Evolutionary conservation across 495 filamentous ascomycete species (phyloP).

Genomic region (Chaetomium fimeti): DNA sequence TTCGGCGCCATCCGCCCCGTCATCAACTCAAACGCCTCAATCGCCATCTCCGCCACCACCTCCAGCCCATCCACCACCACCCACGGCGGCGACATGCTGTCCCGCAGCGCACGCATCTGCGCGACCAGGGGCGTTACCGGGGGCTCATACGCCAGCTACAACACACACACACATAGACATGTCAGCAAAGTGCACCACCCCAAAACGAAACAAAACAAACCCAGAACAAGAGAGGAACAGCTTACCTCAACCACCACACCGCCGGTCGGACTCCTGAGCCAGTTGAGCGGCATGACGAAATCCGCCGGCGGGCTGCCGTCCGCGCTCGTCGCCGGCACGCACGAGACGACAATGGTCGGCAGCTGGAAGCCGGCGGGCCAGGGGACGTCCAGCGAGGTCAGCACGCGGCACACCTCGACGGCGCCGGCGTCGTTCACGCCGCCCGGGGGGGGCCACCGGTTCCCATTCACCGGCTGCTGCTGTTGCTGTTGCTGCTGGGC

Average conservation of each 20-base stretch:
- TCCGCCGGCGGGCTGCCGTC: conserved; percentile 64
- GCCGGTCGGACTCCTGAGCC: conserved; percentile 73
- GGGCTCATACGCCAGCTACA: conserved; percentile 68
- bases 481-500: not conserved
- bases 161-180: not conserved
- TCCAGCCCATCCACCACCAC: conserved; percentile 78
- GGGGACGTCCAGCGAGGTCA: conserved; percentile 55
- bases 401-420: conserved; percentile 53
- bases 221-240: not conserved
- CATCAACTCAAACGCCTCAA: conserved; percentile 80
- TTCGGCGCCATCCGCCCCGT: conserved; percentile 78
- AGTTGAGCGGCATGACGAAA: conserved; percentile 71
- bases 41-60: conserved; percentile 76
- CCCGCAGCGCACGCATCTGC: conserved; percentile 58
- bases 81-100: conserved; percentile 62
- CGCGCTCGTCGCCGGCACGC: conserved; percentile 68
- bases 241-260: conserved; percentile 72
- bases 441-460: too few species aligned
- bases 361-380: conserved; percentile 65
- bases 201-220: not conserved
- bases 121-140: conserved; percentile 66
- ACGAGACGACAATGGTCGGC: conserved; percentile 74
- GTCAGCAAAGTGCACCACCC: not conserved
- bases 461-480: too few species aligned
- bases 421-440: conserved; percentile 19